Base-by-base conservation (phyloP, 1,284 basidiomycete genomes). In the Ustilago shanxiensis region DNA sequence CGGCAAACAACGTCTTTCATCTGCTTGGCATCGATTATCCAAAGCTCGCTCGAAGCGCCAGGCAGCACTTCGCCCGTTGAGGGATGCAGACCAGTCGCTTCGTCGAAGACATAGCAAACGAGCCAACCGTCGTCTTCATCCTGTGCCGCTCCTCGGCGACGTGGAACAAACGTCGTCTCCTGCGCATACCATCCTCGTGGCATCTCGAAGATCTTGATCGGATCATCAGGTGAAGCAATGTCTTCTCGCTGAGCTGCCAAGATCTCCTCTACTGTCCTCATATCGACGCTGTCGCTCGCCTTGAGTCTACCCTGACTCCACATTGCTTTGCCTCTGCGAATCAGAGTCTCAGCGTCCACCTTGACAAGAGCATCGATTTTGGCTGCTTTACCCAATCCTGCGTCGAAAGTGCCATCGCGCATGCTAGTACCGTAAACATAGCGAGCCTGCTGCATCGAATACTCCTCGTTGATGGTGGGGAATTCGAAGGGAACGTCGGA, bases 351-450 rank as follows among this genome's bases (percentile, higher is more conserved):
- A 5, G 87, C 87, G 69, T 89, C 85, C 22, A 88, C 54, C 79
- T 88, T 88, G 73, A 87, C 88, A 31, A 89, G 68, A 53, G 87
- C 88, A 68, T 89, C 88, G 37, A 89, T 88, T 77, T 89, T 88
- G 10, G 88, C 88, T 2, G 87, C 88, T n/a, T 88, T 87, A n/a
- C 79, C 77, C 24, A 82, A 53, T 1, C 88, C 86, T 20, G 88
- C 88, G 55, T 88, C 87, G 61, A 89, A 88, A 5, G 85, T 73
- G 13, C 80, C 78, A 39, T 75, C 73, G 9, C 72, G 68, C 65
- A 82, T 81, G 10, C 75, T 77, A 0, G 81, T 80, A 20, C 82
- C 82, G 65, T 89, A 89, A 1, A 89, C 83, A 70, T 85, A 89
- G 33, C 80, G 76, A 13, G 87, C 80, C 16, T 84, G 66, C 16